These are phyloP conservation scores for Malus sylvestris DNA, from an alignment of 306 rosid genomes.

Conservation along the genomic window DNA sequence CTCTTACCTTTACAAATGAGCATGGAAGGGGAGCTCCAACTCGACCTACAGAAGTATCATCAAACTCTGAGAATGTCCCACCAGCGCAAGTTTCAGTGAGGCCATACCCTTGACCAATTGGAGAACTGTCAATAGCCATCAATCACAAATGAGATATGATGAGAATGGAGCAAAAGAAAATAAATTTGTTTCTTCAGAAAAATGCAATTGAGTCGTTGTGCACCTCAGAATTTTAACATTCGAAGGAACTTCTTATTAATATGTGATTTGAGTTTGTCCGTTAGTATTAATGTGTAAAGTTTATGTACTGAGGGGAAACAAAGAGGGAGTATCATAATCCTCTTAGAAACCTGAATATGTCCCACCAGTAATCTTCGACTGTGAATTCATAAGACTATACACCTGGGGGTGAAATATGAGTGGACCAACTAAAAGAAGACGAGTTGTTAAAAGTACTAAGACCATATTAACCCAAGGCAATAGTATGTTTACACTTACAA, in stretches of 20 bases:
- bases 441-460: not conserved
- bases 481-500: not conserved
- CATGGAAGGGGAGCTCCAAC: constrained; percentile 99
- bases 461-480: not conserved
- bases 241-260: not conserved
- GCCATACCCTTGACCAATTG: constrained; percentile 97
- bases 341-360: not conserved
- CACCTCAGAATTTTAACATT: not conserved
- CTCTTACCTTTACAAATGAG: constrained; percentile 68
- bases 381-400: not conserved
- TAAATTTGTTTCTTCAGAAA: not conserved
- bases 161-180: not conserved
- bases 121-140: constrained; percentile 49
- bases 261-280: not conserved
- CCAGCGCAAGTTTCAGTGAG: constrained; percentile 98
- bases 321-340: not conserved
- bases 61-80: constrained; percentile 84
- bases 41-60: constrained; percentile 82
- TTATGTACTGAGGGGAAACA: not conserved
- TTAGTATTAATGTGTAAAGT: not conserved
- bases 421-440: not conserved
- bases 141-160: constrained; percentile 1
- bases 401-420: not conserved
- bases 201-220: not conserved
- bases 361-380: not conserved